Evolutionary conservation across 106 monocot genomes (phyloP).

Genomic region (Apostasia ramifera): DNA sequence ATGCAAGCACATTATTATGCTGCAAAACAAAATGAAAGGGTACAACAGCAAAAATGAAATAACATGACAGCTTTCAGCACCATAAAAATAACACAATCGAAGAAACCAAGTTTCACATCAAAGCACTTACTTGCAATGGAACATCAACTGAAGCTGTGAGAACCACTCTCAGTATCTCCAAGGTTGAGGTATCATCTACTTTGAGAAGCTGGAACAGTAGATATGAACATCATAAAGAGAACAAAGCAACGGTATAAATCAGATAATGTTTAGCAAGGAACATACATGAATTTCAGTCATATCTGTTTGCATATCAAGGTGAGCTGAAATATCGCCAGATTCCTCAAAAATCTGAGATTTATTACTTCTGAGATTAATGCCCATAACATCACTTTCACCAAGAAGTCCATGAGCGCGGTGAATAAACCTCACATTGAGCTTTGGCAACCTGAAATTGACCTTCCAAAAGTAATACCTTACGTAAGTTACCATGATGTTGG

Average conservation of each 20-base stretch:
- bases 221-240: slow-evolving; percentile 11
- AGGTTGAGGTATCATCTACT: slow-evolving; percentile 50
- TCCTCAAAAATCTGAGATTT: slow-evolving; percentile 51
- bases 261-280: slow-evolving; percentile 7
- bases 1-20: too few species aligned
- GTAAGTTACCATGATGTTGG: background rate
- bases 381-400: slow-evolving; percentile 65
- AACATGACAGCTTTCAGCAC: too few species aligned
- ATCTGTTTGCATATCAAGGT: slow-evolving; percentile 76
- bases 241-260: slow-evolving; percentile 5
- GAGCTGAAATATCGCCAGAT: slow-evolving; percentile 59
- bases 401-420: slow-evolving; percentile 40
- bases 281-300: slow-evolving; percentile 93
- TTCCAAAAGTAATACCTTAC: slow-evolving; percentile 61
- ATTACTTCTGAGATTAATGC: slow-evolving; percentile 51
- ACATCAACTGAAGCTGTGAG: slow-evolving; percentile 67
- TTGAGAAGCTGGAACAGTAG: slow-evolving; percentile 58
- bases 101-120: background rate
- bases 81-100: background rate
- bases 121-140: slow-evolving; percentile 64
- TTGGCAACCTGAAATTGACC: slow-evolving; percentile 94
- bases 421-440: slow-evolving; percentile 69
- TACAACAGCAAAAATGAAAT: too few species aligned
- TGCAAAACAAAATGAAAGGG: too few species aligned
- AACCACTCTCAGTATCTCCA: slow-evolving; percentile 79